These are phyloP conservation scores for Solanum sejunctum DNA, from an alignment of 257 asterid genomes.

Conservation along the genomic window DNA sequence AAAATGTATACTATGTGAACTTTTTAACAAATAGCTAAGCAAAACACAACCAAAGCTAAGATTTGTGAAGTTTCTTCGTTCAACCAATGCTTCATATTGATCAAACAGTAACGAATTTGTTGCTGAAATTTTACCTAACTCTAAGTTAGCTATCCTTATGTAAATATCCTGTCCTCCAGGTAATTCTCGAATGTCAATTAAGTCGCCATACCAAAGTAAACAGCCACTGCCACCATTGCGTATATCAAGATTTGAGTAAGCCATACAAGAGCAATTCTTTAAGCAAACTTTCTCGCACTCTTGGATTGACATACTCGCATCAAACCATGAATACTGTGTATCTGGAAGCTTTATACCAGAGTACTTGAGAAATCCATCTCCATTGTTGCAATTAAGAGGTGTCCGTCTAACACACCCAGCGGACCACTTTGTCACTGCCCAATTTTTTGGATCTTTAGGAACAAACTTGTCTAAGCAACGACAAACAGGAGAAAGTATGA, in stretches of 20 bases:
- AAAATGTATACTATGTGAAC: not conserved
- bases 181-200: not conserved
- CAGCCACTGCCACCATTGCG: constrained; percentile 15
- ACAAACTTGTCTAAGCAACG: not conserved
- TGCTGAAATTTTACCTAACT: not conserved
- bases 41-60: not conserved
- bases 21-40: not conserved
- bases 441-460: not conserved
- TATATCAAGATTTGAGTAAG: constrained; percentile 16
- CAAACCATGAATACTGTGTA: constrained; percentile 4
- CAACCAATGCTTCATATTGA: not conserved
- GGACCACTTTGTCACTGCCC: constrained; percentile 10
- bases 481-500: not conserved
- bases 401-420: constrained; percentile 10
- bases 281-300: constrained; percentile 8
- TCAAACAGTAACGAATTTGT: not conserved
- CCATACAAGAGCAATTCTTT: constrained; percentile 21
- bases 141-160: not conserved
- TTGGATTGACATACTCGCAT: not conserved
- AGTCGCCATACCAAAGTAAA: constrained; percentile 17
- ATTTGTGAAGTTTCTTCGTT: not conserved
- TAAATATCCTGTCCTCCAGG: not conserved
- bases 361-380: constrained; percentile 8
- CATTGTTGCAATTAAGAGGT: constrained; percentile 2
- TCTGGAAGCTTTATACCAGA: constrained; percentile 17